Conservation (phyloP, 2,329 filamentous ascomycete genomes). For the Cladorrhinum sp. region DNA sequence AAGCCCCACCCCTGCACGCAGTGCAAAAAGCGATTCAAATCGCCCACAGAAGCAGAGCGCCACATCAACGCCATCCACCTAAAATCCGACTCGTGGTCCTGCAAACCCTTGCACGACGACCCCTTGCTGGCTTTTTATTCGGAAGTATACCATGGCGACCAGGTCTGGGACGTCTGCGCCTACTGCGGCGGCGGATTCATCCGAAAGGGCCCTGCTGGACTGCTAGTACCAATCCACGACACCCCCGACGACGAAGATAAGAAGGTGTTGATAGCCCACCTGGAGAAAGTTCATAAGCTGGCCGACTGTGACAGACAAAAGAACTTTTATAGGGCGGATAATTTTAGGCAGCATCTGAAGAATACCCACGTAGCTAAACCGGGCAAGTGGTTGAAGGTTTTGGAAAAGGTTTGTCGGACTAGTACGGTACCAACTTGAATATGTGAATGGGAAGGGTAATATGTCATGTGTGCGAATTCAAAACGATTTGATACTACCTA, state of each 20-base stretch:
- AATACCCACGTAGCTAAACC: conserved; percentile 24
- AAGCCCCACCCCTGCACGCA: conserved; percentile 26
- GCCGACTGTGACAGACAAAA: conserved; percentile 25
- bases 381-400: conserved; percentile 26
- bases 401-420: conserved; percentile 23
- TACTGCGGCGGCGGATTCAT: conserved; percentile 25
- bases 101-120: conserved; percentile 21
- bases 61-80: conserved; percentile 28
- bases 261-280: conserved; percentile 19
- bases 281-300: conserved; percentile 22
- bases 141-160: conserved; percentile 13
- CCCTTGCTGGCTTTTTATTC: conserved; percentile 20
- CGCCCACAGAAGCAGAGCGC: conserved; percentile 26
- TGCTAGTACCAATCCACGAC: background rate
- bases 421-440: too few species aligned
- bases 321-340: conserved; percentile 27
- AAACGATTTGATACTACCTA: too few species aligned
- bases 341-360: conserved; percentile 27
- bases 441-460: background rate
- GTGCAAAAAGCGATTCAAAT: conserved; percentile 27
- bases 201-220: background rate
- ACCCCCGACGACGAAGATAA: background rate
- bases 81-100: conserved; percentile 27
- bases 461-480: too few species aligned
- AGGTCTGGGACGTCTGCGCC: conserved; percentile 24